Evolutionary conservation across 2,329 filamentous ascomycete species (phyloP), one percentile per base, ranked within the genome.

Genomic region (Fusarium buxicola): DNA sequence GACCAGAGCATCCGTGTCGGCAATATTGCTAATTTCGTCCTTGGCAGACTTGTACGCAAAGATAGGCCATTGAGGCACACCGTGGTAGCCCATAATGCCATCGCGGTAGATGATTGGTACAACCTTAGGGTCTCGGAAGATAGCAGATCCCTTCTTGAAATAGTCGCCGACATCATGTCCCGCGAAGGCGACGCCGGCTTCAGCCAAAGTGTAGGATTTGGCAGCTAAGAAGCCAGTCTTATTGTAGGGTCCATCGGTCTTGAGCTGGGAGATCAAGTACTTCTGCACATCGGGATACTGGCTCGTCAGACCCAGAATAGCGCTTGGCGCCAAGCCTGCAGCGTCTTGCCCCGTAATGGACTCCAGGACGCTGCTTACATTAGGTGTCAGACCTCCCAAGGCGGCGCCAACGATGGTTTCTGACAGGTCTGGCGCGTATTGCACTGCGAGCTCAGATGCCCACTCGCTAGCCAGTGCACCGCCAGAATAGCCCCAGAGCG

Each of bases 401-500:
- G 81, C 83, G 2, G 77, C 79, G 3, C 82, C 84, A 1, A 73
- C 73, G 28, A 87, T 76, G 3, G 75, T 71, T 7, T 28, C 44
- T 7, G 49, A 30, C 6, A 87, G 69, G 34, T 85, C 82, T 0
- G 84, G 82, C 0, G 84, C 84, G 58, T 87, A 87, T 5, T 74
- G 72, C 1, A 76, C 73, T 38, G 83, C 82, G 18, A 86, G 68
- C 45, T 86, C 82, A 13, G 81, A 79, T 0, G 84, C 84, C 76
- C 79, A 84, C 27, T 81, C 82, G 3, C 75, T 80, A 0, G 83
- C 83, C 15, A 86, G 60, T 2, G 79, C 78, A 5, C 84, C 84
- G 3, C 85, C 85, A 1, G 81, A 84, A 65, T 86, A 87, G 0
- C 85, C 85, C 82, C 83, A 86, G 8, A 86, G 72, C 0, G 79